Base-by-base conservation (phyloP, 352 stramenopile genomes). In the Phytophthora macrochlamydospora region DNA sequence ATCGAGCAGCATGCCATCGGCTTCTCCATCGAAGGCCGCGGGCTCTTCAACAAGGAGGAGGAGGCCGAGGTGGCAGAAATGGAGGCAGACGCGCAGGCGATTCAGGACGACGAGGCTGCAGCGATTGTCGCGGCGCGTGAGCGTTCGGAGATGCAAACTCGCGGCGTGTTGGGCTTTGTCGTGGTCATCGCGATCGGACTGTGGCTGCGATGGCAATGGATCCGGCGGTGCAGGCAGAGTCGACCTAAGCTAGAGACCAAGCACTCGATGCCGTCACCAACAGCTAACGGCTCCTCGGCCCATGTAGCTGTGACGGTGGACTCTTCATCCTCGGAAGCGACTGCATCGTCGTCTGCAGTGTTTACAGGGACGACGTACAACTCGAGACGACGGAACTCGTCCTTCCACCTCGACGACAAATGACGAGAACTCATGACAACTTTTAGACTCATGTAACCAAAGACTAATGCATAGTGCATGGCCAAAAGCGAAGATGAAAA, bases 1-100 rank as follows among this genome's bases (percentile, higher is more conserved):
- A 73, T 87, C 29, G 85, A 93, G 61, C 77, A 88, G 56, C 77
- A 90, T n/a, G 85, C 85, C 32, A 91, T 93, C 43, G 72, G 87
- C 2, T 91, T 85, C 62, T 93, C 85, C 11, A 93, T 93, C 51
- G 83, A 92, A 77, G 85, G 79, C 12, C 79, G 85, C 14, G 75
- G 74, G 7, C 66, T 89, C 1, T 67, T 93, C 8, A 85, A 75
- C 28, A 68, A 65, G 13, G 67, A 62, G 9, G 85, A 93, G 65
- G 85, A 93, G 53, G 71, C 56, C 2, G 82, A 90, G 51, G 69
- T 93, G 11, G 73, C 67, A 5, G 72, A 75, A 13, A 63, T 90
- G 7, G 85, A 93, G 59, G 51, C 54, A 7, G 73, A 87, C n/a
- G 56, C 71, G 12, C 63, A 78, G 50, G 55, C 66, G 13, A 79